These are phyloP conservation scores for Citrullus colocynthis DNA, from an alignment of 306 rosid species.

Conservation along the genomic window DNA sequence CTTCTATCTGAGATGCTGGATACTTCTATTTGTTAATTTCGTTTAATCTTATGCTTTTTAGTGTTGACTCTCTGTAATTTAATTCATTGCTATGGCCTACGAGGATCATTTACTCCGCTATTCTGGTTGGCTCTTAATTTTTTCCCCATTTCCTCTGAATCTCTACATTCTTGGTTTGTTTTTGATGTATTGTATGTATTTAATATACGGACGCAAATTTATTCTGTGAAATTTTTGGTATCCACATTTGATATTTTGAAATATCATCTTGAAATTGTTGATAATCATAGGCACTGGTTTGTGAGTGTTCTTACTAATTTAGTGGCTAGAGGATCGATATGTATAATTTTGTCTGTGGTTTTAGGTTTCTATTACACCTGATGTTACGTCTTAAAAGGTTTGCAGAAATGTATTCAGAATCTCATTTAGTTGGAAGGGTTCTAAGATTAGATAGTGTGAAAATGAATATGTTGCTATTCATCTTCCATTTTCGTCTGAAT, in stretches of 20 bases:
- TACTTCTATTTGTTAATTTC: background rate
- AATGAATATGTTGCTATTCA: conserved; percentile 35
- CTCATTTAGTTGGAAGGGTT: conserved; percentile 15
- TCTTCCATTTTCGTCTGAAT: conserved; percentile 32
- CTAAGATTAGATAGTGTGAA: conserved; percentile 59
- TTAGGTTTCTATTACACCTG: conserved; percentile 46
- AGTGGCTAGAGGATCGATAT: background rate
- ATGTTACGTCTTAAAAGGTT: conserved; percentile 32
- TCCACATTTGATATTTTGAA: background rate
- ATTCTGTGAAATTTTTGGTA: background rate
- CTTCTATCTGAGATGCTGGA: background rate
- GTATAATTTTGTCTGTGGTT: background rate
- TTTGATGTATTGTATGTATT: background rate
- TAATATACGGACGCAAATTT: background rate
- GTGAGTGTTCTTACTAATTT: background rate
- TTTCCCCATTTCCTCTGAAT: no score
- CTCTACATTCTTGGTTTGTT: background rate
- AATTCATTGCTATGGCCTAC: no score
- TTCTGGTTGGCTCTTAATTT: background rate
- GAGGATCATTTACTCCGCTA: background rate
- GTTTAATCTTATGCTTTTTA: background rate
- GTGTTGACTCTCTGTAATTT: no score
- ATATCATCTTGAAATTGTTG: background rate
- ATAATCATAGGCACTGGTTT: background rate
- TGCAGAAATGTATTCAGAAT: background rate